phyloP scores from a whole-genome alignment of 140 eudicot genomes.

The Artemisia princeps region DNA sequence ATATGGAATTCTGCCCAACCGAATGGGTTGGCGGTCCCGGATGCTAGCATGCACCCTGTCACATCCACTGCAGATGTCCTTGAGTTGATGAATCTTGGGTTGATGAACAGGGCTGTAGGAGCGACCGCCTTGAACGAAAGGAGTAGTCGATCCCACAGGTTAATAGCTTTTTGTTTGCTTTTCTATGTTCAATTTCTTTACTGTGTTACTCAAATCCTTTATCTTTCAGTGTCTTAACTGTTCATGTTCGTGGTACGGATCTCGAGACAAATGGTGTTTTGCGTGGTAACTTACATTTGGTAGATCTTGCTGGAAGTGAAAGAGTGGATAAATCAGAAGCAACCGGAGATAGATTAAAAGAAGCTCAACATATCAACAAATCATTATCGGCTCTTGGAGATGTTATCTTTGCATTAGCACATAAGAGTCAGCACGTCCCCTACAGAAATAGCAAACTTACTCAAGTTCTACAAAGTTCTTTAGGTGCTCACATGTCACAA shows the following conservation, averaged over 20 bases:
- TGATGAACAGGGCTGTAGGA: slow-evolving; percentile 78
- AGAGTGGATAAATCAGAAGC: slow-evolving; percentile 82
- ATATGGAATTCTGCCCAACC: slow-evolving; percentile 76
- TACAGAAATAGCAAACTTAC: slow-evolving; percentile 88
- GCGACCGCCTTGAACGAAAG: slow-evolving; percentile 87
- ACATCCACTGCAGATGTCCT: slow-evolving; percentile 67
- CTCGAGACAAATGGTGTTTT: slow-evolving; percentile 53
- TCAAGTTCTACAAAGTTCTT: slow-evolving; percentile 86
- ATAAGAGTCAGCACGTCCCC: slow-evolving; percentile 74
- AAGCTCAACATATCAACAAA: slow-evolving; percentile 89
- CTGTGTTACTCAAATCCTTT: neutral
- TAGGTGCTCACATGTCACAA: slow-evolving; percentile 41
- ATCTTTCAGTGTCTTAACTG: slow-evolving; percentile 61
- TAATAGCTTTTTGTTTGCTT: slow-evolving; percentile 13
- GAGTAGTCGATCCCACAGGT: slow-evolving; percentile 95
- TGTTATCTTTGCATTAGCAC: slow-evolving; percentile 83
- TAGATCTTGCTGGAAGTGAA: slow-evolving; percentile 92
- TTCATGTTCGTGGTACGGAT: slow-evolving; percentile 75
- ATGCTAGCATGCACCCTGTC: slow-evolving; percentile 83
- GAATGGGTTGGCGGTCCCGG: slow-evolving; percentile 84
- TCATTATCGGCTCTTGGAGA: slow-evolving; percentile 89
- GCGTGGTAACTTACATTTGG: slow-evolving; percentile 75
- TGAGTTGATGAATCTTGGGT: slow-evolving; percentile 70
- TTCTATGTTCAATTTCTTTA: neutral
- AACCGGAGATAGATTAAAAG: slow-evolving; percentile 70